Evolutionary conservation across 2,329 filamentous ascomycete genomes (phyloP).

Genomic region (Talaromyces sp.): DNA sequence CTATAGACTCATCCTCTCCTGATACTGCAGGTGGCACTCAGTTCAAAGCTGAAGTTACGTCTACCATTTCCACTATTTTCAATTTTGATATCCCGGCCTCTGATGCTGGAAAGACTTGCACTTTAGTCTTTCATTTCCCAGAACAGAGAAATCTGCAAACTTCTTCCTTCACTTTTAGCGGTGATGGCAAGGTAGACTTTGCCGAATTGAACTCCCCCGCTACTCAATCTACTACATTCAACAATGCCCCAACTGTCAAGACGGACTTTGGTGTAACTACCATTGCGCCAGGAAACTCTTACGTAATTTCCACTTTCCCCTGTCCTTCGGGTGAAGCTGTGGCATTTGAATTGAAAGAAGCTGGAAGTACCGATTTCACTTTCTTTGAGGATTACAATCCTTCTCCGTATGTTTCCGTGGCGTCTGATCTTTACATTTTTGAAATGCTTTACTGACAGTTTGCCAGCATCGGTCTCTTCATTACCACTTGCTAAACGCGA

Average conservation of each 20-base stretch:
- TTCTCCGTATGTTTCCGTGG: conserved; percentile 38
- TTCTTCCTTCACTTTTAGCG: conserved; percentile 55
- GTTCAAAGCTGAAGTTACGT: conserved; percentile 55
- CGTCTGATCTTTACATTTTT: conserved; percentile 9
- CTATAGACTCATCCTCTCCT: conserved; percentile 55
- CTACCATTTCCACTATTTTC: conserved; percentile 58
- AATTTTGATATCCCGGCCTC: conserved; percentile 63
- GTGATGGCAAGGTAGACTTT: conserved; percentile 55
- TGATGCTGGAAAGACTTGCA: conserved; percentile 59
- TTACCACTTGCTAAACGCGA: conserved; percentile 38
- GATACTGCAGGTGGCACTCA: conserved; percentile 52
- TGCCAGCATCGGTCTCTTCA: conserved; percentile 39
- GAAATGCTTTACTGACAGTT: background rate
- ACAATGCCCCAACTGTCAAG: conserved; percentile 50
- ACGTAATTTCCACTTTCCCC: conserved; percentile 51
- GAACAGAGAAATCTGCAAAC: conserved; percentile 56
- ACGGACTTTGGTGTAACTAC: conserved; percentile 45
- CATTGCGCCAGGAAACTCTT: conserved; percentile 54
- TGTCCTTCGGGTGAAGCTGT: conserved; percentile 56
- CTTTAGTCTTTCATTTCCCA: conserved; percentile 64
- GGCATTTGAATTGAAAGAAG: conserved; percentile 52
- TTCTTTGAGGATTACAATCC: conserved; percentile 66
- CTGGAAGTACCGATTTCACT: conserved; percentile 51
- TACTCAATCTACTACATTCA: conserved; percentile 51
- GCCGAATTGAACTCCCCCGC: conserved; percentile 48